Percentiles rank a stretch among this genome's conserved stretches.
phyloP scores from a whole-genome alignment of 768 basidiomycete genomes.

The Mycena haematopus region DNA sequence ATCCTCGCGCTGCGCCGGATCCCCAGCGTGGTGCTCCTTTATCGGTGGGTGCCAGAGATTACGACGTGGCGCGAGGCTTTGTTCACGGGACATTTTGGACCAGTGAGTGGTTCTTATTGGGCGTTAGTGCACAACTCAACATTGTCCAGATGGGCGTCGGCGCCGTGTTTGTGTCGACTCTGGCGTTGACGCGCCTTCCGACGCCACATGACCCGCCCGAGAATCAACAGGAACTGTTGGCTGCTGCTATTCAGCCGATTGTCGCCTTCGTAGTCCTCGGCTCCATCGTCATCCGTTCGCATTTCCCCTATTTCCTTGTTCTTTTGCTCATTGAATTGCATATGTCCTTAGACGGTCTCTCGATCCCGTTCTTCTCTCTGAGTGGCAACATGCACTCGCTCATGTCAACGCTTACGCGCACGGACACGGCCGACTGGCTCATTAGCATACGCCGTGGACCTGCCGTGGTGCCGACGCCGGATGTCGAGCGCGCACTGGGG shows the following conservation, averaged over 20 bases:
- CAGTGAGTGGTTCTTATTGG: constrained; percentile 46
- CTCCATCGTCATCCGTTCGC: constrained; percentile 84
- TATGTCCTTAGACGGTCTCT: constrained; percentile 59
- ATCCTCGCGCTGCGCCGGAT: constrained; percentile 83
- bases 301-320: constrained; percentile 2
- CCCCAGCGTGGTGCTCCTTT: constrained; percentile 77
- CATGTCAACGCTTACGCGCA: constrained; percentile 47
- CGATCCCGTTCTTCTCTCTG: constrained; percentile 70
- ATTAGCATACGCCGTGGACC: constrained; percentile 38
- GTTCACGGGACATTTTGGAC: constrained; percentile 90
- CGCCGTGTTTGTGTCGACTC: constrained; percentile 84
- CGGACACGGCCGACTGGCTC: constrained; percentile 53
- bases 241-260: constrained; percentile 77
- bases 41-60: constrained; percentile 89
- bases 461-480: neutral
- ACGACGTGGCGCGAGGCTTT: constrained; percentile 83
- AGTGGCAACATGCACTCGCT: constrained; percentile 54
- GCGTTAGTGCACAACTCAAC: neutral
- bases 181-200: constrained; percentile 71
- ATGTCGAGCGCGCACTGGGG: neutral
- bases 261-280: constrained; percentile 87
- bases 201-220: constrained; percentile 62
- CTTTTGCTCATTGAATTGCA: neutral
- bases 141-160: constrained; percentile 83
- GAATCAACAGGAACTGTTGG: constrained; percentile 75